These are phyloP conservation scores for Pleurostoma richardsiae DNA, from an alignment of 2,329 filamentous ascomycete genomes.

Conservation along the genomic window DNA sequence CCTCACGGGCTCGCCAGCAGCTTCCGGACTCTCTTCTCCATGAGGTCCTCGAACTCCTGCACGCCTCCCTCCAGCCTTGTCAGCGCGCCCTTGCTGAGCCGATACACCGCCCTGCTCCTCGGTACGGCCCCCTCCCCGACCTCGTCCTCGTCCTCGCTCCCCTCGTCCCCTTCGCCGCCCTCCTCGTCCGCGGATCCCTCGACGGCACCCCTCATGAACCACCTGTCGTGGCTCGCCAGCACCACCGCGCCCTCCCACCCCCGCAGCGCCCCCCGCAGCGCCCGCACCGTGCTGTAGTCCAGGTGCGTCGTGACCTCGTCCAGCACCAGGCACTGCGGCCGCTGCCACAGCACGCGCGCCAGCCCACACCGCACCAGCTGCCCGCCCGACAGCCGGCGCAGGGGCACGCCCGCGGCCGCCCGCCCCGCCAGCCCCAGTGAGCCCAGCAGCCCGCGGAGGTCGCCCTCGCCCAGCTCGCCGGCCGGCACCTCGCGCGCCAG, in stretches of 20 bases:
- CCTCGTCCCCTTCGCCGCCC: constrained; percentile 32
- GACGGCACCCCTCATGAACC: constrained; percentile 70
- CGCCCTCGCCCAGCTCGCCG: constrained; percentile 56
- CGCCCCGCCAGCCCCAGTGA: constrained; percentile 67
- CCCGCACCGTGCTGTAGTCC: constrained; percentile 75
- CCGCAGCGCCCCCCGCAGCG: constrained; percentile 60
- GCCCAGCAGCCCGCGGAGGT: constrained; percentile 60
- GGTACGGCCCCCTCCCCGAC: constrained; percentile 29
- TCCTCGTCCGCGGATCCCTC: constrained; percentile 48
- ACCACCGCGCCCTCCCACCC: constrained; percentile 70
- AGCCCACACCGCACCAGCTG: constrained; percentile 66
- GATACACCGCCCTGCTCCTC: constrained; percentile 52
- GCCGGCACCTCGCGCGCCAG: constrained; percentile 48
- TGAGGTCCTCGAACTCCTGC: constrained; percentile 57
- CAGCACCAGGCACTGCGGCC: constrained; percentile 68
- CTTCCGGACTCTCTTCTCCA: constrained; percentile 54
- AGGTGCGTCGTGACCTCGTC: constrained; percentile 84
- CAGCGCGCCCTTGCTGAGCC: constrained; percentile 54
- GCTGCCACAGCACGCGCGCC: constrained; percentile 61
- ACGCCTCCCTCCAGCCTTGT: constrained; percentile 54
- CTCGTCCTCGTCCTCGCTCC: constrained; percentile 37
- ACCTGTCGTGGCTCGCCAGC: constrained; percentile 77
- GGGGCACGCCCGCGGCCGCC: constrained; percentile 66
- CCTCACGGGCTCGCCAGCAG: constrained; percentile 18
- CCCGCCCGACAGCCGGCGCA: constrained; percentile 71